phyloP scores from a whole-genome alignment of 2,329 filamentous ascomycete species.

The Hypoxylon sp. region DNA sequence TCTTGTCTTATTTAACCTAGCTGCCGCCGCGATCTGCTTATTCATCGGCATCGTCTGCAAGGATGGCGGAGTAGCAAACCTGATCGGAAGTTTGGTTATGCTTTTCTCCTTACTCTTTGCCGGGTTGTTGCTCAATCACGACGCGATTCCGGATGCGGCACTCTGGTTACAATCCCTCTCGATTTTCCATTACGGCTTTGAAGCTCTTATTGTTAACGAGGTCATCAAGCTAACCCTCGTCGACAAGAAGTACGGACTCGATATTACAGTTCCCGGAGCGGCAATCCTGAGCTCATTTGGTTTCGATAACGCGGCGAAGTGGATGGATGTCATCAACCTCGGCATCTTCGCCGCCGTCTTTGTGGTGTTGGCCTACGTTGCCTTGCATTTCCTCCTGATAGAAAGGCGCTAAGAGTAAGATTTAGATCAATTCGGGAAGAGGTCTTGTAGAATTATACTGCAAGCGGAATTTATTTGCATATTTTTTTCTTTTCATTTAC shows the following conservation, averaged over 20 bases:
- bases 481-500: conserved; percentile 10
- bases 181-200: conserved; percentile 98
- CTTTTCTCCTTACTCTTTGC: conserved; percentile 96
- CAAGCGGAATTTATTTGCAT: conserved; percentile 19
- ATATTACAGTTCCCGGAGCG: conserved; percentile 95
- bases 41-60: conserved; percentile 97
- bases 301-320: conserved; percentile 88
- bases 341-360: conserved; percentile 86
- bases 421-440: conserved; percentile 9
- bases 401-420: conserved; percentile 77
- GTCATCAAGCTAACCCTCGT: conserved; percentile 89
- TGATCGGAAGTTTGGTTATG: conserved; percentile 96
- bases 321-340: conserved; percentile 84
- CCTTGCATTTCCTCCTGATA: conserved; percentile 93
- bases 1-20: conserved; percentile 94
- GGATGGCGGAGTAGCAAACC: conserved; percentile 88
- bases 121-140: conserved; percentile 91
- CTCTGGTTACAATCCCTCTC: conserved; percentile 93
- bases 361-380: conserved; percentile 86
- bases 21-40: conserved; percentile 90
- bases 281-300: conserved; percentile 95
- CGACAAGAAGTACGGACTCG: conserved; percentile 94
- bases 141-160: conserved; percentile 86
- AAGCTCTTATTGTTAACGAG: conserved; percentile 96
- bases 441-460: conserved; percentile 35